Evolutionary conservation across 2,329 filamentous ascomycete genomes (phyloP).

Genomic region (Paraphaeosphaeria sporulosa): DNA sequence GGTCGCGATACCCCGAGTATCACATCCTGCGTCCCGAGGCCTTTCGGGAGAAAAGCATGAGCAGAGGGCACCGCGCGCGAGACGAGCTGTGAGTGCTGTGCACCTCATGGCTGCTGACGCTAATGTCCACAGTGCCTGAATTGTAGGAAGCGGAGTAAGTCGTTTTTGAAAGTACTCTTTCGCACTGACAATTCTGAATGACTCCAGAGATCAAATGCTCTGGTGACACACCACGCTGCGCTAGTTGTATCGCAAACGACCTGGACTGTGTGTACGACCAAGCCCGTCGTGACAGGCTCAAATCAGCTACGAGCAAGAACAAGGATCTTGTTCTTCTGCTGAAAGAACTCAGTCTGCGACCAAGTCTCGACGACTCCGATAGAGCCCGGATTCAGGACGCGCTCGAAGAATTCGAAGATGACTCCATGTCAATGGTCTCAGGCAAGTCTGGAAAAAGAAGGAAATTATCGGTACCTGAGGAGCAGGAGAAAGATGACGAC

Average conservation of each 20-base stretch:
- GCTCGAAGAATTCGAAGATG: conserved; percentile 25
- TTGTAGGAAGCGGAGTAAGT: conserved; percentile 8
- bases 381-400: conserved; percentile 25
- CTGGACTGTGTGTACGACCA: conserved; percentile 32
- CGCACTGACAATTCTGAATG: conserved; percentile 1
- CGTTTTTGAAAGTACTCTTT: background rate
- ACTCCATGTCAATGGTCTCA: conserved; percentile 17
- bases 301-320: conserved; percentile 34
- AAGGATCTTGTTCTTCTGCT: conserved; percentile 27
- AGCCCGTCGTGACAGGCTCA: conserved; percentile 33
- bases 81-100: background rate
- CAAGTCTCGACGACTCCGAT: conserved; percentile 22
- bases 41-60: background rate
- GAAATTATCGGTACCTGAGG: background rate
- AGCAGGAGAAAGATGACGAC: background rate
- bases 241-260: conserved; percentile 24
- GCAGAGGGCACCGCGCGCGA: background rate
- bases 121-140: background rate
- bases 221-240: conserved; percentile 30
- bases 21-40: background rate
- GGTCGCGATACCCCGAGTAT: background rate
- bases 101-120: background rate
- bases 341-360: conserved; percentile 23
- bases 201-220: conserved; percentile 34
- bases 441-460: conserved; percentile 9